Conservation (phyloP, 2,329 filamentous ascomycete species). For the Venturia carpophila region DNA sequence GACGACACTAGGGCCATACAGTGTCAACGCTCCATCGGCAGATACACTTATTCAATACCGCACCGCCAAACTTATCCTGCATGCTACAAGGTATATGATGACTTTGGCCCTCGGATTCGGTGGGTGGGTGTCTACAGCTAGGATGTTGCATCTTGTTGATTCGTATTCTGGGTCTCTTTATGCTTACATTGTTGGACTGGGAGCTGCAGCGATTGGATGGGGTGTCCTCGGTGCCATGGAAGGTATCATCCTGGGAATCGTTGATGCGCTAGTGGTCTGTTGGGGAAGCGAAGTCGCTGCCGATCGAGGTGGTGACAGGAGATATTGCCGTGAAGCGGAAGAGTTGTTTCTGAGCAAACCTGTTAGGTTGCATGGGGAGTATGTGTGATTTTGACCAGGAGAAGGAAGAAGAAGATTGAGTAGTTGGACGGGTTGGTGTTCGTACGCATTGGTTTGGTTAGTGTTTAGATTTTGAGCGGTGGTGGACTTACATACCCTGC, state of each 20-base stretch:
- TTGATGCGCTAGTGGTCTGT: conserved; percentile 84
- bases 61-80: conserved; percentile 82
- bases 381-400: background rate
- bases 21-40: conserved; percentile 29
- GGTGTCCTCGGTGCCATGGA: conserved; percentile 87
- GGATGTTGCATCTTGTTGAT: conserved; percentile 58
- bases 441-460: background rate
- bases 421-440: background rate
- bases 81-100: conserved; percentile 87
- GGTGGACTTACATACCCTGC: conserved; percentile 7
- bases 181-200: conserved; percentile 85
- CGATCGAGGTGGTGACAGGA: conserved; percentile 54
- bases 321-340: conserved; percentile 87
- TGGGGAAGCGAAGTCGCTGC: conserved; percentile 70
- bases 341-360: conserved; percentile 67
- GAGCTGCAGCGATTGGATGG: conserved; percentile 93
- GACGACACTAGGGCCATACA: conserved; percentile 48
- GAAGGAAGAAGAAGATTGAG: background rate
- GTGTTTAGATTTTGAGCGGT: background rate
- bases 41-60: conserved; percentile 72
- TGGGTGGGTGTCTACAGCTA: conserved; percentile 91
- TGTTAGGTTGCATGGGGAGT: conserved; percentile 3
- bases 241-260: conserved; percentile 74
- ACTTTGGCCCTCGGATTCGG: conserved; percentile 83
- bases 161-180: conserved; percentile 68